phyloP scores from a whole-genome alignment of 306 rosid species.

The Dalbergia oliveri region DNA sequence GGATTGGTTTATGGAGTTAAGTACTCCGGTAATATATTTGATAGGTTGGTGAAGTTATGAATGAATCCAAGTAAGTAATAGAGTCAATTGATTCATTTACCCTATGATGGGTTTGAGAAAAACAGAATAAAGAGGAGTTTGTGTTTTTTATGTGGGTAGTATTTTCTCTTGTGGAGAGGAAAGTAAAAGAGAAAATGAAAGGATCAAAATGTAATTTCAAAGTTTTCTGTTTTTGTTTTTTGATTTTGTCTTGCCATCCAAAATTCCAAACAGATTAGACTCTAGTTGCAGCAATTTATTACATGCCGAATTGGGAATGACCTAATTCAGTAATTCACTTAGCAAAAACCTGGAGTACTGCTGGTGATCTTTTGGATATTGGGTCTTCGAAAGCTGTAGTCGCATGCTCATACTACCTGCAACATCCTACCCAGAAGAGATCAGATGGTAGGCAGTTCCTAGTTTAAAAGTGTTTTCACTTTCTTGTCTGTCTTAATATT shows the following conservation, averaged over 20 bases:
- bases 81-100: slow-evolving; percentile 24
- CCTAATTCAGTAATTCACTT: slow-evolving; percentile 45
- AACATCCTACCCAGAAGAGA: slow-evolving; percentile 71
- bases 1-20: slow-evolving; percentile 66
- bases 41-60: slow-evolving; percentile 52
- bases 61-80: slow-evolving; percentile 54
- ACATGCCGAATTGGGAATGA: slow-evolving; percentile 69
- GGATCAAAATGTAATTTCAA: too few species aligned
- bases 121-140: background rate
- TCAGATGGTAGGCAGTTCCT: slow-evolving; percentile 73
- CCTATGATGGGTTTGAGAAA: background rate
- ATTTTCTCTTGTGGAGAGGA: too few species aligned
- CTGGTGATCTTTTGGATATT: slow-evolving; percentile 58
- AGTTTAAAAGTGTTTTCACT: too few species aligned
- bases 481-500: too few species aligned
- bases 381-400: slow-evolving; percentile 74
- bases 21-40: slow-evolving; percentile 67
- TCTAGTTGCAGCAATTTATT: slow-evolving; percentile 60
- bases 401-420: slow-evolving; percentile 87
- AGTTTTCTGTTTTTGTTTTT: too few species aligned
- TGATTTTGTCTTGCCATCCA: too few species aligned
- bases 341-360: slow-evolving; percentile 52
- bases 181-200: background rate
- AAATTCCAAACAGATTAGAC: background rate
- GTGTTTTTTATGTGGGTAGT: background rate